Conservation (phyloP, 2,329 filamentous ascomycete genomes). For the Zalaria sp. region DNA sequence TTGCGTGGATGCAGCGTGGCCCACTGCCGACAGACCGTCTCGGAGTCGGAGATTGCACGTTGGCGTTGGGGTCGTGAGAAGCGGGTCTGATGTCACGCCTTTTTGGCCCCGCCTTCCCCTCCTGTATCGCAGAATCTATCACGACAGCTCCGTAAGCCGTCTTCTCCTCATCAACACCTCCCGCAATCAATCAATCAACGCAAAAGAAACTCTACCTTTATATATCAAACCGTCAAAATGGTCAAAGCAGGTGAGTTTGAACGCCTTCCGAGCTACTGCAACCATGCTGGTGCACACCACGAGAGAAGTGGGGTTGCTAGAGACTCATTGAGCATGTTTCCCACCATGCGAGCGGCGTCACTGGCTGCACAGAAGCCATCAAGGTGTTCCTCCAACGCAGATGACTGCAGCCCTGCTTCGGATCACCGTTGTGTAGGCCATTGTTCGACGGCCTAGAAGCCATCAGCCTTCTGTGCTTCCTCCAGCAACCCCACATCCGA, state of each 20-base stretch:
- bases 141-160: no score
- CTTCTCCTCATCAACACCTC: no score
- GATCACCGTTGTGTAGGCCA: neutral
- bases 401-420: neutral
- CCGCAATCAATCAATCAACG: no score
- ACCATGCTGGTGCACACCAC: neutral
- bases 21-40: no score
- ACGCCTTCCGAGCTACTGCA: neutral
- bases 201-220: no score
- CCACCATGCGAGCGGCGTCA: slow-evolving; percentile 7
- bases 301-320: slow-evolving; percentile 1
- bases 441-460: neutral
- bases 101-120: no score
- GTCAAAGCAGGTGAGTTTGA: slow-evolving; percentile 81
- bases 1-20: no score
- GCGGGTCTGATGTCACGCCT: no score
- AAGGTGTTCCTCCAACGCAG: slow-evolving; percentile 7
- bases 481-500: neutral
- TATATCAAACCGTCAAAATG: slow-evolving; percentile 55
- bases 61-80: no score
- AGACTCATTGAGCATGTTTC: slow-evolving; percentile 28
- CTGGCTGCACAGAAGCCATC: slow-evolving; percentile 7
- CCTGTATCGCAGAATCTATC: no score
- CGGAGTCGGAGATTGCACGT: no score
- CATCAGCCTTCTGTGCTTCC: neutral